Evolutionary conservation across 345 rosid species (phyloP), one percentile per base, ranked within the genome.

Genomic region (Anacardium occidentale): DNA sequence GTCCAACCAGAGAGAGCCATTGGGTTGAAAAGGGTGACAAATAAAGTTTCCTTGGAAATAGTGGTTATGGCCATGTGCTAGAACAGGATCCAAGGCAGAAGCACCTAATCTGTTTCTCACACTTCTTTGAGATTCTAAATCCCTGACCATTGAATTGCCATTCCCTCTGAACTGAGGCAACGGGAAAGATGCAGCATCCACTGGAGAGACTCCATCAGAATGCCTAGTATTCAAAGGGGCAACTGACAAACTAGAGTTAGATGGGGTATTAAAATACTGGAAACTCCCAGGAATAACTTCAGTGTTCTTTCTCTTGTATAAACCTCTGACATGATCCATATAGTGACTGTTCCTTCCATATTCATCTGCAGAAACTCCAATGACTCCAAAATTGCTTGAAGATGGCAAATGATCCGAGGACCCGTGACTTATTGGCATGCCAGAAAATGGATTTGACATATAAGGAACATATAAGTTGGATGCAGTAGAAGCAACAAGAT

Each of bases 231-330:
- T 82, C 37, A 80, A 62, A 57, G 87, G 85, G 42, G 76, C 70
- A 61, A 74, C 60, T 37, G 75, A 80, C 48, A 85, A 77, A 54
- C 84, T 82, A 25, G 89, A 69, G 76, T 85, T 80, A 73, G 80
- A 79, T 60, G 86, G 79, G 53, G 89, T 75, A 82, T 81, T 83
- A 61, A 65, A 76, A 74, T 79, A 78, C 68, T 82, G 92, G 72
- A 79, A 77, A 84, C 75, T 69, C 72, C 82, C 91, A 0, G 82
- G 84, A 52, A 80, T 22, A 34, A 77, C 85, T 76, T 88, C 92
- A 24, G 85, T 73, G 54, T 78, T 89, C 80, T 93, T 93, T 81
- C 88, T 87, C 83, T 91, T 91, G 80, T 76, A 91, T 52, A 85
- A 61, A 48, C 84, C 87, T 77, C 88, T 85, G 32, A 77, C 77